These are phyloP conservation scores for Debaryomycetaceae sp. DNA, from an alignment of 1,139 yeast species.

Conservation along the genomic window DNA sequence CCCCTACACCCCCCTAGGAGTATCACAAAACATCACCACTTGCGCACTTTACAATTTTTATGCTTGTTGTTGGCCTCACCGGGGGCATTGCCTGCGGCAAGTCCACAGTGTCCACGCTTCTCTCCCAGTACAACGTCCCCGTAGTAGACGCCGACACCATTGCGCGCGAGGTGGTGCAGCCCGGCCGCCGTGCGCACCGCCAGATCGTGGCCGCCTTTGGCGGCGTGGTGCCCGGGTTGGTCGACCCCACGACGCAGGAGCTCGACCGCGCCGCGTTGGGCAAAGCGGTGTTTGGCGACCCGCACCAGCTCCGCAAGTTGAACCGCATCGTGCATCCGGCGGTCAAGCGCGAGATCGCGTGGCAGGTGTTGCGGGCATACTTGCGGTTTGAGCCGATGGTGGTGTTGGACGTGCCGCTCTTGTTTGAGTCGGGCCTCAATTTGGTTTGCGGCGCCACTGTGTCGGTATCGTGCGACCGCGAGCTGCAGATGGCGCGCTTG, in stretches of 20 bases:
- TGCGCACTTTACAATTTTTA: too few species aligned
- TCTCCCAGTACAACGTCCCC: conserved; percentile 48
- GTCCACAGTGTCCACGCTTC: conserved; percentile 75
- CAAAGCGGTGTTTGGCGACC: conserved; percentile 67
- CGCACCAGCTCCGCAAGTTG: conserved; percentile 47
- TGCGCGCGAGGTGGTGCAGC: conserved; percentile 80
- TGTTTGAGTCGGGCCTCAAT: conserved; percentile 77
- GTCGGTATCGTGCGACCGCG: conserved; percentile 60
- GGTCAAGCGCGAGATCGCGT: conserved; percentile 63
- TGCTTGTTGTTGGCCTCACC: conserved; percentile 89
- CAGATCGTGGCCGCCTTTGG: conserved; percentile 60
- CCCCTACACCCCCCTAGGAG: too few species aligned
- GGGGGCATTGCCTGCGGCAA: conserved; percentile 98
- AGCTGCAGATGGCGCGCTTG: conserved; percentile 60
- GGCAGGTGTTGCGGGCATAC: conserved; percentile 58
- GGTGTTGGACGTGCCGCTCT: conserved; percentile 81
- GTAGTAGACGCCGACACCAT: conserved; percentile 87
- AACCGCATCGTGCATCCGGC: conserved; percentile 89
- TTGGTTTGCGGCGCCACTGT: conserved; percentile 66
- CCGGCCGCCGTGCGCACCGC: conserved; percentile 69
- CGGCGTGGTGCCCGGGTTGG: conserved; percentile 49
- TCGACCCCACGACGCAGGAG: conserved; percentile 42
- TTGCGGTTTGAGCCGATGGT: conserved; percentile 47
- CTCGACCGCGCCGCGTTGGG: conserved; percentile 78
- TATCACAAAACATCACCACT: too few species aligned